These are phyloP conservation scores for Polygonum aviculare DNA, from an alignment of 148 eudicot species.

Conservation along the genomic window DNA sequence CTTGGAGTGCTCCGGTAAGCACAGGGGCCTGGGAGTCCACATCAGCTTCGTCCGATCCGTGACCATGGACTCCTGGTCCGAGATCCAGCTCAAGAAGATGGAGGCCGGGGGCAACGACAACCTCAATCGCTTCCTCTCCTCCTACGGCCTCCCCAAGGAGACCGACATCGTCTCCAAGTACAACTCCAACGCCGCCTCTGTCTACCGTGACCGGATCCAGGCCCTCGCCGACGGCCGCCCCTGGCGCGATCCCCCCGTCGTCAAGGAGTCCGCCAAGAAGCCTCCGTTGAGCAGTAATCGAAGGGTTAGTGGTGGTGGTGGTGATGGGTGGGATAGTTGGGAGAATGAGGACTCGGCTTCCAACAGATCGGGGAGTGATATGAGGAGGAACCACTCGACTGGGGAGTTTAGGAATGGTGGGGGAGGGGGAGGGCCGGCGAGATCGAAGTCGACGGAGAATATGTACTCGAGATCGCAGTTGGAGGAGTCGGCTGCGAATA, in stretches of 20 bases:
- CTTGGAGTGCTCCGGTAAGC: conserved; percentile 74
- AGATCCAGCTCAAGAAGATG: conserved; percentile 88
- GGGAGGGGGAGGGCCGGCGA: conserved; percentile 28
- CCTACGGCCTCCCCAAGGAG: conserved; percentile 60
- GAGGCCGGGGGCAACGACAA: conserved; percentile 60
- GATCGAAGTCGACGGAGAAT: conserved; percentile 66
- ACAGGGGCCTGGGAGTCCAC: conserved; percentile 78
- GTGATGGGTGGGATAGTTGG: conserved; percentile 83
- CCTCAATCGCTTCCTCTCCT: conserved; percentile 42
- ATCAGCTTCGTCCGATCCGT: conserved; percentile 77
- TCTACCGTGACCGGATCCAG: conserved; percentile 69
- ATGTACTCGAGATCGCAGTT: conserved; percentile 50
- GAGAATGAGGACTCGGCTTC: conserved; percentile 41
- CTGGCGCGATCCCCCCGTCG: conserved; percentile 89
- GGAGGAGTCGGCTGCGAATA: conserved; percentile 82
- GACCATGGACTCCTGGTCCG: conserved; percentile 99
- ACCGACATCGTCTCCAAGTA: conserved; percentile 75
- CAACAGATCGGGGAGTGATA: conserved; percentile 18
- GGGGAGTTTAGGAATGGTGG: conserved; percentile 55
- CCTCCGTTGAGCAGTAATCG: conserved; percentile 3
- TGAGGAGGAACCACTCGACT: conserved; percentile 70
- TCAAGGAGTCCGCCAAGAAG: conserved; percentile 31
- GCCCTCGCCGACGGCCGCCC: conserved; percentile 67
- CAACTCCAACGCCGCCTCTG: conserved; percentile 62
- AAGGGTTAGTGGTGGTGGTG: conserved; percentile 5